phyloP scores from a whole-genome alignment of 208 protist genomes.

The Blastocrithidia nonstop region DNA sequence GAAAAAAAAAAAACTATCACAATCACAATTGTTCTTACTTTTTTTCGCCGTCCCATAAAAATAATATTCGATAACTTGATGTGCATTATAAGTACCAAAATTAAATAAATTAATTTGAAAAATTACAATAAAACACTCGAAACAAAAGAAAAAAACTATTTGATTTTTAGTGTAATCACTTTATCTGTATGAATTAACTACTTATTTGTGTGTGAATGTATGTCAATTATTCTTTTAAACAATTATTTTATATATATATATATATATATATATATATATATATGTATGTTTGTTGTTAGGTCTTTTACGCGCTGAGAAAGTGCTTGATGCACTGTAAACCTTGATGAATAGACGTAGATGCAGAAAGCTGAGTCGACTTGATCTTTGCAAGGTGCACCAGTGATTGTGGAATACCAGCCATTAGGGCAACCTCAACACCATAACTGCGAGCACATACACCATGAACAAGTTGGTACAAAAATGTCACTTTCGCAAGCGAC shows the following conservation, averaged over 20 bases:
- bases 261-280: constrained; percentile 2
- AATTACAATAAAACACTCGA: too few species aligned
- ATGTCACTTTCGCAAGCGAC: constrained; percentile 32
- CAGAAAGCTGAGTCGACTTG: constrained; percentile 48
- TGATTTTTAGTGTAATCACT: too few species aligned
- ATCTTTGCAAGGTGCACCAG: constrained; percentile 35
- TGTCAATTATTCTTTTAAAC: background rate
- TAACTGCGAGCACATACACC: constrained; percentile 83
- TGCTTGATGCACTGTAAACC: constrained; percentile 18
- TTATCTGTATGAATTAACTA: too few species aligned
- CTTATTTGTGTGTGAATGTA: too few species aligned
- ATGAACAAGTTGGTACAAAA: constrained; percentile 75
- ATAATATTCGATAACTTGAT: too few species aligned
- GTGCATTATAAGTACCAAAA: too few species aligned
- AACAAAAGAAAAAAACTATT: too few species aligned
- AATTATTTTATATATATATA: background rate
- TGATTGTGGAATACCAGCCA: constrained; percentile 59
- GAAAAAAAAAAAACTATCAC: too few species aligned
- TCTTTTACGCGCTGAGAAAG: constrained; percentile 6
- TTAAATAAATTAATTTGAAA: too few species aligned
- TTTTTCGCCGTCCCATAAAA: too few species aligned
- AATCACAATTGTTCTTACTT: too few species aligned
- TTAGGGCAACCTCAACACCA: constrained; percentile 82
- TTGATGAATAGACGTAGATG: constrained; percentile 35
- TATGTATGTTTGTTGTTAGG: background rate